Conservation (phyloP, 2,329 filamentous ascomycete species). For the Trichoderma polysporum region DNA sequence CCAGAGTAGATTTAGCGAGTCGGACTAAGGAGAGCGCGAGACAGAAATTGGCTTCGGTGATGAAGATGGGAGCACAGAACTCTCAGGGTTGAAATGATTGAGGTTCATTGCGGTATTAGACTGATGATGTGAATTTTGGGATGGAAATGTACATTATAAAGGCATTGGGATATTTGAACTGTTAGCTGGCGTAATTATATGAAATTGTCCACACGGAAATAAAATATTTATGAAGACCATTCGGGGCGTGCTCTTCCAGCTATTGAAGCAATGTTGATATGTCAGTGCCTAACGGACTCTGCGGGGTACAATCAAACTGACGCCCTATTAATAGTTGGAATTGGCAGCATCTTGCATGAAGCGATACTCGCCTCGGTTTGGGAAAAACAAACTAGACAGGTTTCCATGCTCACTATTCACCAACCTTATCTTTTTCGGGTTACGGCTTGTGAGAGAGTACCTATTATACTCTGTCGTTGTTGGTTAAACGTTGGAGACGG, state of each 20-base stretch:
- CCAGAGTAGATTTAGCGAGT: constrained; percentile 25
- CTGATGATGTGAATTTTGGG: neutral
- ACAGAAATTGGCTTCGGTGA: constrained; percentile 36
- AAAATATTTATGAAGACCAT: neutral
- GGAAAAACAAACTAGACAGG: too few relatives aligned
- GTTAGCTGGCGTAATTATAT: neutral
- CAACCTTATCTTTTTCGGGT: too few relatives aligned
- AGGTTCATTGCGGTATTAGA: neutral
- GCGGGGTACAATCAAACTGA: neutral
- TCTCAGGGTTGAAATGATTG: neutral
- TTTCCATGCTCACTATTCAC: too few relatives aligned
- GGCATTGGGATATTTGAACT: neutral
- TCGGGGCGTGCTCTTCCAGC: neutral
- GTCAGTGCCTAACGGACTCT: neutral
- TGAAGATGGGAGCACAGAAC: constrained; percentile 53
- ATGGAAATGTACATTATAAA: neutral
- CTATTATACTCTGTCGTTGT: neutral
- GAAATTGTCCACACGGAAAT: neutral
- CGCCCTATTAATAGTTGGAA: neutral
- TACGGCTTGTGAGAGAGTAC: neutral
- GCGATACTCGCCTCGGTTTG: neutral
- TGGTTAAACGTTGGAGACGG: neutral
- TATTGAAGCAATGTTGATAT: neutral
- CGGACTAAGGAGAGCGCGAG: constrained; percentile 34
- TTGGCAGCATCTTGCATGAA: neutral